Evolutionary conservation across 768 basidiomycete species (phyloP).

Genomic region (Lactarius psammicola): DNA sequence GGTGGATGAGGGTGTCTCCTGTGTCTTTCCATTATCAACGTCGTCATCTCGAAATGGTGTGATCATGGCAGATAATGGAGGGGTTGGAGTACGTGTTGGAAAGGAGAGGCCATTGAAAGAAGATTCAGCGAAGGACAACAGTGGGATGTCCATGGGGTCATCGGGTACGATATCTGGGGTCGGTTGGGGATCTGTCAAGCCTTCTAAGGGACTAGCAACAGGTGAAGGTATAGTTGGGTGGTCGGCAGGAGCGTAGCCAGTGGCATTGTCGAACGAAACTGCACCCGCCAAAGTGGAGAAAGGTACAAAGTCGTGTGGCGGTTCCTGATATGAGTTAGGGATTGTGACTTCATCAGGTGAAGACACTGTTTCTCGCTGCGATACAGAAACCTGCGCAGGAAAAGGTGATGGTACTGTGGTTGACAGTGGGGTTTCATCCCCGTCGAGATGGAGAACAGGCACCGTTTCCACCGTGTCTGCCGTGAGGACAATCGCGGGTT

Average conservation of each 20-base stretch:
- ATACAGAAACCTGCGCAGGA: neutral
- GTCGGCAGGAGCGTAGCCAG: neutral
- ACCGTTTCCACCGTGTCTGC: neutral
- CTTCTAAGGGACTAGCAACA: neutral
- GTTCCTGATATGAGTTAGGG: neutral
- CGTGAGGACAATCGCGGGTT: neutral
- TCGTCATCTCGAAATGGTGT: constrained; percentile 17
- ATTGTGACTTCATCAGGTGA: neutral
- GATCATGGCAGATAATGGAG: constrained; percentile 23
- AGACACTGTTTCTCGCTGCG: constrained; percentile 2
- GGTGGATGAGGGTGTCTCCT: neutral
- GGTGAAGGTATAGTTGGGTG: neutral
- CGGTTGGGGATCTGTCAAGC: constrained; percentile 1
- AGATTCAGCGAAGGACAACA: neutral
- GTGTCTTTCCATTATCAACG: neutral
- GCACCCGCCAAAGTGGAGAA: constrained; percentile 23
- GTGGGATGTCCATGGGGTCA: constrained; percentile 1
- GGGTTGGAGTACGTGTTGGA: constrained; percentile 23
- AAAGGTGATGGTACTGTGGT: neutral
- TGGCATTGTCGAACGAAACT: constrained; percentile 15
- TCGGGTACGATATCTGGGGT: constrained; percentile 1
- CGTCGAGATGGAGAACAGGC: neutral
- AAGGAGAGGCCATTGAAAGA: constrained; percentile 16
- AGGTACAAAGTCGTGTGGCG: constrained; percentile 9
- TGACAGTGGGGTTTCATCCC: neutral